Evolutionary conservation across 2,329 filamentous ascomycete genomes (phyloP), one percentile per base, ranked within the genome.

Genomic region (Talaromyces islandicus): DNA sequence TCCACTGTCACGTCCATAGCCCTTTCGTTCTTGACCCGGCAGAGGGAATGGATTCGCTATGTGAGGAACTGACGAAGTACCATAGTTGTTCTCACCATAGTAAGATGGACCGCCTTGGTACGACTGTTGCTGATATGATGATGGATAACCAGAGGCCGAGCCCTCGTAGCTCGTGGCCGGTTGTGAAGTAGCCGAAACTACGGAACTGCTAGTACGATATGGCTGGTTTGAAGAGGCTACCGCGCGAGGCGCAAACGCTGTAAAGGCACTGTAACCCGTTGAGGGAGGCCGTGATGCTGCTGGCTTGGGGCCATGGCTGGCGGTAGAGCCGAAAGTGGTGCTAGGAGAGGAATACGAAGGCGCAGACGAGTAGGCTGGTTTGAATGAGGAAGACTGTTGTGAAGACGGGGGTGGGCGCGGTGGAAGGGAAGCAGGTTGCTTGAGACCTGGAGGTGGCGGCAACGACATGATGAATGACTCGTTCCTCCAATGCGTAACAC

Each of bases 1-100:
- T 32, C 73, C 75, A 10, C 74, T 64, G 32, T 77, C 77, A 35
- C 70, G 72, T 58, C 70, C 71, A 30, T 71, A 72, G 57, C 66
- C 70, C 43, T 63, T 68, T 59, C 70, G 68, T 58, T 66, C 71
- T 69, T 78, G 76, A 62, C 80, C 81, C 24, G 88, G 87, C 14
- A 83, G 81, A 11, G 87, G 87, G 71, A 96, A 96, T 0, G 92
- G 90, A 71, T 95, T 96, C 62, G 85, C 82, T 64, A 92, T 92
- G 66, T 89, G 86, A 11, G 89, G 88, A 11, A 85, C 77, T 19
- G 82, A 76, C 54, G 78, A 76, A 66, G 83, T 83, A 27, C 78
- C 78, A 70, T 66, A 78, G 7, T 55, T 53, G 63, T 55, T 74
- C 63, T 66, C 77, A 62, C 77, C 75, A 70, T 82, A 81, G 71